Percentiles rank a stretch among this genome's conserved stretches.
phyloP scores from a whole-genome alignment of 495 filamentous ascomycete species.

The Lineolata rhizophorae region DNA sequence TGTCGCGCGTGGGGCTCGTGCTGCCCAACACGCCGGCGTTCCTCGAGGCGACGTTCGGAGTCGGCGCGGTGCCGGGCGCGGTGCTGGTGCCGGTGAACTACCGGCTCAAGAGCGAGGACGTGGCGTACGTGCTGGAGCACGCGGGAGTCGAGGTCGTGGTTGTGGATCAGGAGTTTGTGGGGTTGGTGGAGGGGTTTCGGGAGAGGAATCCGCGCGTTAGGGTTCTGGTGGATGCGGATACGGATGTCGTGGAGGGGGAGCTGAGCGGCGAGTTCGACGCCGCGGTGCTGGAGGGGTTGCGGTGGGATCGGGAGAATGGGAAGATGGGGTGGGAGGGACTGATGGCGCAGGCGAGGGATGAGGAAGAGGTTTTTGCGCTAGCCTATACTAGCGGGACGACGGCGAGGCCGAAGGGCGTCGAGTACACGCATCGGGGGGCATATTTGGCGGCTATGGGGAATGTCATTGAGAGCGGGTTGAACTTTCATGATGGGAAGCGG shows the following conservation, averaged over 20 bases:
- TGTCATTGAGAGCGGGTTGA: constrained; percentile 71
- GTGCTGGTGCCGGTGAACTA: constrained; percentile 80
- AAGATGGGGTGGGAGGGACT: constrained; percentile 57
- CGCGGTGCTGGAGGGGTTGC: constrained; percentile 60
- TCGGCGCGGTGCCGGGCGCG: constrained; percentile 53
- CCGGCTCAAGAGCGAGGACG: constrained; percentile 67
- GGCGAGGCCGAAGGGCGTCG: constrained; percentile 76
- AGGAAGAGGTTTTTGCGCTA: constrained; percentile 65
- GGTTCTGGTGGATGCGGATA: constrained; percentile 69
- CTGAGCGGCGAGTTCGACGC: constrained; percentile 63
- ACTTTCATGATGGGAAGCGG: constrained; percentile 32
- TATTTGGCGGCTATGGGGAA: constrained; percentile 77
- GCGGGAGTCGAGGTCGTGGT: constrained; percentile 74
- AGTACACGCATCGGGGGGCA: constrained; percentile 69
- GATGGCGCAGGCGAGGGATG: constrained; percentile 39
- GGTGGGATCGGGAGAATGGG: constrained; percentile 38
- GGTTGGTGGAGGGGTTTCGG: constrained; percentile 43
- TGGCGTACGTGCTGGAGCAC: constrained; percentile 75
- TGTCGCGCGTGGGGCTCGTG: constrained; percentile 56
- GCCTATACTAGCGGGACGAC: constrained; percentile 91
- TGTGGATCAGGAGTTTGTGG: constrained; percentile 56
- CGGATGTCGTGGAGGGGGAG: constrained; percentile 52
- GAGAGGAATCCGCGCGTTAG: constrained; percentile 33
- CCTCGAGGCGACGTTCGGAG: constrained; percentile 72
- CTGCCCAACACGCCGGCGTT: constrained; percentile 88